phyloP scores from a whole-genome alignment of 305 asterid genomes.

The Fraxinus latifolia region DNA sequence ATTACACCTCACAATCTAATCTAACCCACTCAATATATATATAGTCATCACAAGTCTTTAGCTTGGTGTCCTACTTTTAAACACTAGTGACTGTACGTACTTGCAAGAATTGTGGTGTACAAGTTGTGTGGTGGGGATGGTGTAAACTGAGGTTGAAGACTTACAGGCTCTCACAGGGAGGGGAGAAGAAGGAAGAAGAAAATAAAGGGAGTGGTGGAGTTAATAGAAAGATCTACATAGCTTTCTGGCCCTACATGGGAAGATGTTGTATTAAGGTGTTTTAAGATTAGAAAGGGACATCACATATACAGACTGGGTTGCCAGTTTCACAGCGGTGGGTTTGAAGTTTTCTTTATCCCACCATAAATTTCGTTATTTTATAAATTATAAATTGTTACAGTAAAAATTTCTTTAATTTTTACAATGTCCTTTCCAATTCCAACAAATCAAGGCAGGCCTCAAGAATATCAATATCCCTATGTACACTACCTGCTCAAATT shows the following conservation, averaged over 20 bases:
- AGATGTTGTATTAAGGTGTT: slow-evolving; percentile 45
- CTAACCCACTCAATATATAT: neutral
- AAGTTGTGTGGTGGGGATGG: slow-evolving; percentile 18
- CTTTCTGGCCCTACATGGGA: slow-evolving; percentile 51
- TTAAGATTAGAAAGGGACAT: slow-evolving; percentile 69
- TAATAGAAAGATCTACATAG: slow-evolving; percentile 53
- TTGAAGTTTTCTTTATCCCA: slow-evolving; percentile 53
- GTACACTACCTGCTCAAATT: neutral
- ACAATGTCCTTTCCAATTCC: neutral
- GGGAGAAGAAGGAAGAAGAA: neutral
- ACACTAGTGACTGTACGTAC: neutral
- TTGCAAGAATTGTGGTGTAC: slow-evolving; percentile 11
- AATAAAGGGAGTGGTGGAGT: slow-evolving; percentile 24
- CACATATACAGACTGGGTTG: slow-evolving; percentile 56
- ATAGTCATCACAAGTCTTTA: neutral
- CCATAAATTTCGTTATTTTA: slow-evolving; percentile 28
- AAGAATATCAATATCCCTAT: neutral
- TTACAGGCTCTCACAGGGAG: neutral
- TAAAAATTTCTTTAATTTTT: neutral
- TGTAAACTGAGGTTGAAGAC: neutral
- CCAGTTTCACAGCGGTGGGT: slow-evolving; percentile 65
- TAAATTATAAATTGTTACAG: neutral
- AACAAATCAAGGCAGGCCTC: neutral
- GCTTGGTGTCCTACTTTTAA: neutral
- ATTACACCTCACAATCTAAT: neutral